Base-by-base conservation (phyloP, 2,329 filamentous ascomycete genomes). In the Alternaria alternata region DNA sequence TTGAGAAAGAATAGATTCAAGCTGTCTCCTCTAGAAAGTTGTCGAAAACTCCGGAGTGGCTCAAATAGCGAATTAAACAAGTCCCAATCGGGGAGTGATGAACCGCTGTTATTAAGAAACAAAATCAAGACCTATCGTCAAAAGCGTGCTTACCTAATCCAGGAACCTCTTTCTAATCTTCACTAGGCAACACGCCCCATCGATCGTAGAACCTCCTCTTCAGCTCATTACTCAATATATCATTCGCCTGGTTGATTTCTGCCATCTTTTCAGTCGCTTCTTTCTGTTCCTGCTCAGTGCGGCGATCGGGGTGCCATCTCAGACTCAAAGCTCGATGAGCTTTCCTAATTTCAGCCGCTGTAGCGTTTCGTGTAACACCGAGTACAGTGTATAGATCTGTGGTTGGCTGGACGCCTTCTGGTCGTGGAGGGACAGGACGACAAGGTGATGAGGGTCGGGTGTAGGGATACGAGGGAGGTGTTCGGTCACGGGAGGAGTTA, bases 291-390 rank as follows among this genome's bases (percentile, higher is more conserved):
- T 18, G 57, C 5, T 38, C 63, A n/a, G 3, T 8, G 14, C 57
- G 66, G 7, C 70, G 66, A 55, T 99, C 95, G 18, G 95, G 95
- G 75, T 98, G 95, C 76, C 88, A 97, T 76, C 97, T 97, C 80
- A 98, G 95, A 22, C 94, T 94, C 62, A 97, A 83, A 53, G 92
- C 91, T 75, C 97, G 97, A 82, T 98, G 97, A 2, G 94, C 93
- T 78, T 96, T 96, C 78, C 97, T 98, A 77, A 98, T 96, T 28
- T 97, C 93, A 52, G 87, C 83, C 1, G 91, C 81, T 1, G 91
- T 88, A 7, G 94, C 92, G 59, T 81, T 85, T 75, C 92, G 93
- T 67, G 83, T 83, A 18, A 98, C 89, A 6, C 93, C 93, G 16
- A 99, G 88, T 3, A 91, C 85, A 63, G 86, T 86, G 79, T 99